phyloP scores from a whole-genome alignment of 2,329 filamentous ascomycete genomes.

The Neophaeococcomyces mojaviensis region DNA sequence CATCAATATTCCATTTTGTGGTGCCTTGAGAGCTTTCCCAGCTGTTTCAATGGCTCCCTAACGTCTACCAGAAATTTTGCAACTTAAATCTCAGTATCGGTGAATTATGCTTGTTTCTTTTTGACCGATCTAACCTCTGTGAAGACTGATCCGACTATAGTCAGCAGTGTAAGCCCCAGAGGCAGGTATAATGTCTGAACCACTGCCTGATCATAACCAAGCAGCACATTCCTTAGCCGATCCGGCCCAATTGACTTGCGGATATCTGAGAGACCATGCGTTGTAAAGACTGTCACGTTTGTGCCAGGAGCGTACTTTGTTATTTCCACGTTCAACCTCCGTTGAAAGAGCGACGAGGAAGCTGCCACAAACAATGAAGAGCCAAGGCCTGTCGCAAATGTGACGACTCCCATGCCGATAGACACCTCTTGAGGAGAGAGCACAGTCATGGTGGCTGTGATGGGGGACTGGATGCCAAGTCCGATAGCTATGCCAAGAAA shows the following conservation, averaged over 20 bases:
- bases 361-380: slow-evolving; percentile 11
- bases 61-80: too few relatives aligned
- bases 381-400: slow-evolving; percentile 23
- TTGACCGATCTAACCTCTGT: slow-evolving; percentile 14
- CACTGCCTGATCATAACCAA: slow-evolving; percentile 13
- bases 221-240: slow-evolving; percentile 10
- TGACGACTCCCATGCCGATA: slow-evolving; percentile 23
- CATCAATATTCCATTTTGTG: too few relatives aligned
- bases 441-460: slow-evolving; percentile 18
- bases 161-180: slow-evolving; percentile 12
- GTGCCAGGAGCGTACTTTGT: slow-evolving; percentile 4
- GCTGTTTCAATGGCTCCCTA: too few relatives aligned
- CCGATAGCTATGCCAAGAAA: slow-evolving; percentile 26
- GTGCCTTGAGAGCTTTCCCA: too few relatives aligned
- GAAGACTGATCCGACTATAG: slow-evolving; percentile 9
- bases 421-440: slow-evolving; percentile 22
- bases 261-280: slow-evolving; percentile 14
- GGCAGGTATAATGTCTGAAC: slow-evolving; percentile 16
- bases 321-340: slow-evolving; percentile 10
- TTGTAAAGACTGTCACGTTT: slow-evolving; percentile 8
- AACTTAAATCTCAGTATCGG: too few relatives aligned
- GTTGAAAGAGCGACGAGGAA: slow-evolving; percentile 14
- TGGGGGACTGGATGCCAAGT: slow-evolving; percentile 18
- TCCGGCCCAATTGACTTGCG: slow-evolving; percentile 8
- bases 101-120: slow-evolving; percentile 8